A percentile compares a stretch with the other conserved stretches of the same genome.
phyloP scores from a whole-genome alignment of 2,329 filamentous ascomycete species.

The Diaporthe humulicola region DNA sequence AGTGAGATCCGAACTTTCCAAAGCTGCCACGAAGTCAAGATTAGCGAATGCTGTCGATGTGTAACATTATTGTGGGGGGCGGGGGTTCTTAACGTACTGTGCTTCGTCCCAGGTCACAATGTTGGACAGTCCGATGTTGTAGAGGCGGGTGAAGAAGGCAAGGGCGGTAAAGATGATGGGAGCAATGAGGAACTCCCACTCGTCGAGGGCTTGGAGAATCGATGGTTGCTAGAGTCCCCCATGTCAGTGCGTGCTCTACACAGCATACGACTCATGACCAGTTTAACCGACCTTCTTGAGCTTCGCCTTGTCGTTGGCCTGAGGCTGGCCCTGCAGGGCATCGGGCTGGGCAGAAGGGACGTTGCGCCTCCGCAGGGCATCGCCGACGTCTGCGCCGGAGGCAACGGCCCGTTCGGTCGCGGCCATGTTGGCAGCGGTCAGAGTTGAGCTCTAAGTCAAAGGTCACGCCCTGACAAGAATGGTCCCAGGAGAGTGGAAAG shows the following conservation, averaged over 20 bases:
- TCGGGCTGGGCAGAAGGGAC: constrained; percentile 55
- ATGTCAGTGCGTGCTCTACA: constrained; percentile 41
- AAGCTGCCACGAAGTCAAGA: constrained; percentile 67
- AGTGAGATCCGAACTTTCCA: constrained; percentile 98
- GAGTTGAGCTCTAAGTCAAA: background rate
- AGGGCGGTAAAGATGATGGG: constrained; percentile 72
- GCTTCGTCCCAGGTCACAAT: constrained; percentile 79
- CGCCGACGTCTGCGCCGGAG: constrained; percentile 71
- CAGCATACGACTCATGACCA: background rate
- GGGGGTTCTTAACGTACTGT: constrained; percentile 62
- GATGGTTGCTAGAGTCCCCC: constrained; percentile 60
- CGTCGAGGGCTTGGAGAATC: constrained; percentile 71
- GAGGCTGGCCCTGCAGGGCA: constrained; percentile 45
- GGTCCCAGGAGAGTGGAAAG: constrained; percentile 1
- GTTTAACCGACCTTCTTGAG: constrained; percentile 63
- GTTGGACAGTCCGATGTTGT: constrained; percentile 77
- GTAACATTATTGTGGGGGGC: constrained; percentile 24
- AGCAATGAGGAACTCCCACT: constrained; percentile 74
- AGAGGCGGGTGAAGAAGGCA: constrained; percentile 76
- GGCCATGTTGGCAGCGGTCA: constrained; percentile 58
- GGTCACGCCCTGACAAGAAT: background rate
- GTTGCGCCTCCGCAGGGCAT: constrained; percentile 69
- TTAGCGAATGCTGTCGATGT: constrained; percentile 45
- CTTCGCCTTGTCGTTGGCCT: constrained; percentile 73
- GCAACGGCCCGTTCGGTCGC: constrained; percentile 65